Conservation (phyloP, 768 basidiomycete species). For the Termitomyces sp. region DNA sequence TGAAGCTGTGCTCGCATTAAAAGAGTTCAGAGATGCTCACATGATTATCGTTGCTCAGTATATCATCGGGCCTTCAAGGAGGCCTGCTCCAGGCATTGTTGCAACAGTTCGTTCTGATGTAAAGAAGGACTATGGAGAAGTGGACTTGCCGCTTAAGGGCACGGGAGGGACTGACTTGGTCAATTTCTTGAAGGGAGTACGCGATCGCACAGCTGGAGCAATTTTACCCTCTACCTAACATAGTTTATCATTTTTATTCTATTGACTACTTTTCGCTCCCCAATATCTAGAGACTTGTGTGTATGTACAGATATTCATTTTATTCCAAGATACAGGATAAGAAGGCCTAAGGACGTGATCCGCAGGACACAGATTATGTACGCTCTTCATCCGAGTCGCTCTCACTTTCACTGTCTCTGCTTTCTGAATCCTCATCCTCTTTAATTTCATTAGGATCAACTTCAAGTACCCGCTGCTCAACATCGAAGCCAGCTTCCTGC, state of each 20-base stretch:
- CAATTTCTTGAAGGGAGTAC: conserved; percentile 70
- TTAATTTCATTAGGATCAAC: conserved; percentile 50
- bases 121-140: conserved; percentile 14
- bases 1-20: conserved; percentile 57
- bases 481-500: conserved; percentile 64
- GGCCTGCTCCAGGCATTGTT: conserved; percentile 20
- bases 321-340: neutral
- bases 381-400: conserved; percentile 19
- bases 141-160: conserved; percentile 42
- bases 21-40: conserved; percentile 75
- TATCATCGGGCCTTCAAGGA: conserved; percentile 68
- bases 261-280: neutral
- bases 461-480: conserved; percentile 67
- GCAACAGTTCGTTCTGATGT: conserved; percentile 12
- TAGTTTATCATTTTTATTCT: neutral
- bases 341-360: too few species aligned
- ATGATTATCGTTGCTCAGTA: conserved; percentile 74
- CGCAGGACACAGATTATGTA: neutral
- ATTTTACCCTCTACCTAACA: conserved; percentile 12
- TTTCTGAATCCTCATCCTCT: conserved; percentile 22
- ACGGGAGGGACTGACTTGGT: conserved; percentile 82
- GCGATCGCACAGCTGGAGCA: conserved; percentile 60
- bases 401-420: conserved; percentile 30
- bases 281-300: neutral
- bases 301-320: neutral